phyloP scores from a whole-genome alignment of 2,329 filamentous ascomycete genomes.

The Trichoderma harzianum region DNA sequence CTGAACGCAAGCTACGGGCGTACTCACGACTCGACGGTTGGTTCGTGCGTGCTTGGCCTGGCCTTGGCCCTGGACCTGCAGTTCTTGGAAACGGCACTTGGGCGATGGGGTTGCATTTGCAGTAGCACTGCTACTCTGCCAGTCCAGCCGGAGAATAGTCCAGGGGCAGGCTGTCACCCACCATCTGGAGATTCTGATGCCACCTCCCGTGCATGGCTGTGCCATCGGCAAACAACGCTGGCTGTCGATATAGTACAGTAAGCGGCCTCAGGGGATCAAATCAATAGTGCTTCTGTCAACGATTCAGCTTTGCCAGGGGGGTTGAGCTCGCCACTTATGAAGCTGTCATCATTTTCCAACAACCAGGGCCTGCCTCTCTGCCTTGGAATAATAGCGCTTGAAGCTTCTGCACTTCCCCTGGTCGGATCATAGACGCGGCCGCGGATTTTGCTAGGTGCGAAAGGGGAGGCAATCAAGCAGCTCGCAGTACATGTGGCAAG shows the following conservation, averaged over 20 bases:
- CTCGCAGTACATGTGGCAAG: background rate
- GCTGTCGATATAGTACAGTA: background rate
- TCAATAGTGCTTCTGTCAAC: background rate
- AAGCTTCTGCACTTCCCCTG: conserved; percentile 6
- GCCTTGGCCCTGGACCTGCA: background rate
- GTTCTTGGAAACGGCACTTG: background rate
- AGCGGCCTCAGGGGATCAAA: background rate
- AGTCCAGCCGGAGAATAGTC: background rate
- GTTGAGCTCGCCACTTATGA: background rate
- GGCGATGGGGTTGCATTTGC: background rate
- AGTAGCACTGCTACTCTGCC: background rate
- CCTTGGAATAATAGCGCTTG: background rate
- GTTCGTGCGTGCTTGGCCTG: background rate
- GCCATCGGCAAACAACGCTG: background rate
- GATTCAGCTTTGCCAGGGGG: conserved; percentile 10
- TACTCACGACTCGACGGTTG: background rate
- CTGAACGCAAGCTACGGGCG: background rate
- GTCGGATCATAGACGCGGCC: background rate
- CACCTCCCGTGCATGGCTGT: background rate
- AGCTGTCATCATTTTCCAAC: background rate
- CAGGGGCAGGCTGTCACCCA: background rate
- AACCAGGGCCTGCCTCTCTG: background rate
- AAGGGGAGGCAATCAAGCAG: conserved; percentile 2
- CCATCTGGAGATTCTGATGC: background rate
- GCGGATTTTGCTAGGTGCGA: background rate